Percentiles rank a stretch among this genome's conserved stretches.
Evolutionary conservation across 2,329 filamentous ascomycete species (phyloP).

Genomic region (Fusarium fracticaudum): DNA sequence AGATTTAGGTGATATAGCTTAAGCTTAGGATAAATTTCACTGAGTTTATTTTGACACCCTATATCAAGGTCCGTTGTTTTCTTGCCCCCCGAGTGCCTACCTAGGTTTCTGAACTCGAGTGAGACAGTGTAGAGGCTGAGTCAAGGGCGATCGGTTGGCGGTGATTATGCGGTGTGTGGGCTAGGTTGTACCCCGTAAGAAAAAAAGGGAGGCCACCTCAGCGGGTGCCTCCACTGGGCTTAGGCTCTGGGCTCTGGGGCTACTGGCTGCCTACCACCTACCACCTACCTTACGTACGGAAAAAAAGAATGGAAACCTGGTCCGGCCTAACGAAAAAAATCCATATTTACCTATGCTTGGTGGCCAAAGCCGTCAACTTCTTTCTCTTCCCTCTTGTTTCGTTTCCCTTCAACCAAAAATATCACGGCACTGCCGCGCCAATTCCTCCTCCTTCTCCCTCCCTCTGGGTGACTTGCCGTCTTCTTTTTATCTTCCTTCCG

Average conservation of each 20-base stretch:
- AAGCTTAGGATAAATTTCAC: too few relatives aligned
- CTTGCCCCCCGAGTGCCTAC: too few relatives aligned
- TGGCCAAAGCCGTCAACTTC: conserved; percentile 31
- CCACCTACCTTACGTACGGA: background rate
- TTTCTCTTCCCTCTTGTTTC: conserved; percentile 37
- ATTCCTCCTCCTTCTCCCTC: conserved; percentile 47
- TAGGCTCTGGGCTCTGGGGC: background rate
- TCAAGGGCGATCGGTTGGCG: conserved; percentile 17
- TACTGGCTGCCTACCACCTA: background rate
- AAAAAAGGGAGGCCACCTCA: background rate
- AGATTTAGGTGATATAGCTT: too few relatives aligned
- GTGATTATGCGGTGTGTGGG: conserved; percentile 26
- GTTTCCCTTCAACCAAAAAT: conserved; percentile 44
- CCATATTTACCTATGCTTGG: conserved; percentile 33
- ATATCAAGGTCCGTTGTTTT: too few relatives aligned
- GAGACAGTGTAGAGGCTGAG: conserved; percentile 23
- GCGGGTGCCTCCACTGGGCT: conserved; percentile 8
- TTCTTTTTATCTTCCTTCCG: conserved; percentile 47
- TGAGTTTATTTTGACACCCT: too few relatives aligned
- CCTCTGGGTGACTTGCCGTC: conserved; percentile 53
- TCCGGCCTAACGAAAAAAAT: conserved; percentile 34
- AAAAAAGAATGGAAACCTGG: conserved; percentile 15
- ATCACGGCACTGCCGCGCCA: conserved; percentile 58
- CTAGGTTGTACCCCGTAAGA: conserved; percentile 12
- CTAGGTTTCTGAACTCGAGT: background rate